A percentile compares a stretch with the other conserved stretches of the same genome.
Evolutionary conservation across 768 basidiomycete genomes (phyloP).

Genomic region (Jaapia argillacea): DNA sequence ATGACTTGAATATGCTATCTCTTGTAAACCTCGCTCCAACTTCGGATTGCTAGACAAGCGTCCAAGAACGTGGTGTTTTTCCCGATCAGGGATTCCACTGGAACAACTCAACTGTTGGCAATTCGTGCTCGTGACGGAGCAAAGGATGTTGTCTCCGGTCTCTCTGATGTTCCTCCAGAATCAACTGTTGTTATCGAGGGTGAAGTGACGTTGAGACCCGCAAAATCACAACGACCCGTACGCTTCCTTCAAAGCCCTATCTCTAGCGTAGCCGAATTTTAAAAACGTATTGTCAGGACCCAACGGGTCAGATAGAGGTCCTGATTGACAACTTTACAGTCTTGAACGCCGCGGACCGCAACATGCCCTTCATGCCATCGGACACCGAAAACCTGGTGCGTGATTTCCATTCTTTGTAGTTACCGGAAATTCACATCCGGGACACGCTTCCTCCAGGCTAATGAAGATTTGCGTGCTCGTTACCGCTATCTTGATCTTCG

Average conservation of each 20-base stretch:
- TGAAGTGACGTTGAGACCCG: slow-evolving; percentile 53
- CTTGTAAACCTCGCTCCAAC: slow-evolving; percentile 19
- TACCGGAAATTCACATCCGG: not conserved
- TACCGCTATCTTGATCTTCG: slow-evolving; percentile 89
- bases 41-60: slow-evolving; percentile 44
- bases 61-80: slow-evolving; percentile 72
- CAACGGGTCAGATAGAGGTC: slow-evolving; percentile 75
- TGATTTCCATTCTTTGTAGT: slow-evolving; percentile 6
- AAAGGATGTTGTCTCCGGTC: slow-evolving; percentile 24
- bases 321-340: slow-evolving; percentile 58
- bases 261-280: slow-evolving; percentile 9
- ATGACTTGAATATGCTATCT: slow-evolving; percentile 13
- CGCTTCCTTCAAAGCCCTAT: slow-evolving; percentile 5
- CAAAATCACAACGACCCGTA: slow-evolving; percentile 51
- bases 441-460: slow-evolving; percentile 39
- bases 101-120: slow-evolving; percentile 71
- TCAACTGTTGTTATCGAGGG: slow-evolving; percentile 74
- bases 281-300: slow-evolving; percentile 28
- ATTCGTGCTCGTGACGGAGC: slow-evolving; percentile 27
- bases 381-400: slow-evolving; percentile 67
- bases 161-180: slow-evolving; percentile 63
- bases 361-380: slow-evolving; percentile 81
- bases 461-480: slow-evolving; percentile 76
- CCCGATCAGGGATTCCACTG: slow-evolving; percentile 71
- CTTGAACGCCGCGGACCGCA: slow-evolving; percentile 65